Percentiles rank a stretch among this genome's conserved stretches.
phyloP scores from a whole-genome alignment of 1,284 basidiomycete species.

The Pyrrhoderma noxium region DNA sequence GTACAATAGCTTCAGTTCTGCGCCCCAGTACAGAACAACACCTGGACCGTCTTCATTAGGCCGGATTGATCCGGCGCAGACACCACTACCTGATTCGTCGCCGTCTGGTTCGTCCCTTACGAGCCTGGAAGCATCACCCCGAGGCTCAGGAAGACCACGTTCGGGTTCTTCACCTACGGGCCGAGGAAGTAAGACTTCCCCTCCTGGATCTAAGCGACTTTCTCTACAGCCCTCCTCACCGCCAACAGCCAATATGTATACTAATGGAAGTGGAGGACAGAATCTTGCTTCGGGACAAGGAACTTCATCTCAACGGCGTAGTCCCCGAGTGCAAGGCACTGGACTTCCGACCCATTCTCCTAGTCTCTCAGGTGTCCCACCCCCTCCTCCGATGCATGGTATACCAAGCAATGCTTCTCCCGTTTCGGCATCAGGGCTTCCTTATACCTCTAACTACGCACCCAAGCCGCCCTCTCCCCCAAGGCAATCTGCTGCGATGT shows the following conservation, averaged over 20 bases:
- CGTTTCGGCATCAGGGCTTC: neutral
- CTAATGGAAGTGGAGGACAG: slow-evolving; percentile 2
- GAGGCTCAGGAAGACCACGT: neutral
- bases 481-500: neutral
- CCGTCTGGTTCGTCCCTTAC: slow-evolving; percentile 16
- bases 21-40: neutral
- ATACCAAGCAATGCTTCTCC: neutral
- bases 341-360: neutral
- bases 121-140: slow-evolving; percentile 9
- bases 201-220: slow-evolving; percentile 9
- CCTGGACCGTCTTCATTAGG: slow-evolving; percentile 2
- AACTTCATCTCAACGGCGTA: neutral
- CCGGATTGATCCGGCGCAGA: slow-evolving; percentile 8
- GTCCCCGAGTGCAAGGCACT: too few species aligned
- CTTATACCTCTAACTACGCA: neutral
- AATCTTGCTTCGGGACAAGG: neutral
- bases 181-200: slow-evolving; percentile 14
- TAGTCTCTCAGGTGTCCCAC: neutral
- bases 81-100: slow-evolving; percentile 18
- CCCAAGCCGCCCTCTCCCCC: neutral
- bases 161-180: slow-evolving; percentile 10
- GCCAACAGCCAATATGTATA: neutral
- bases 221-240: slow-evolving; percentile 19
- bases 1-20: slow-evolving; percentile 9
- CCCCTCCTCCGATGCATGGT: neutral